Base-by-base conservation (phyloP, 257 asterid species). In the Solanum neorickii region DNA sequence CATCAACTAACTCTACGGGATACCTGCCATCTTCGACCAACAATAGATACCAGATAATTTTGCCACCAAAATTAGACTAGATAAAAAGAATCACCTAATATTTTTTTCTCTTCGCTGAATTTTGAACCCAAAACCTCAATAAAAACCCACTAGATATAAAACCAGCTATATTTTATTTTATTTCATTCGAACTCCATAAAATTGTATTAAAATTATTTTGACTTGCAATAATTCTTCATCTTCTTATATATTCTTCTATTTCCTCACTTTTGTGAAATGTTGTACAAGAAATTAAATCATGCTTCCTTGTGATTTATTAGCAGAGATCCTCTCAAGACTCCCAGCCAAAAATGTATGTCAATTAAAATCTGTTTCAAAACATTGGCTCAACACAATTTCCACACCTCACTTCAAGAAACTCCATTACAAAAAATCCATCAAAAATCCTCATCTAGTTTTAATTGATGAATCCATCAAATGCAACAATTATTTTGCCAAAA, bases 371-470 rank as follows among this genome's bases (percentile, higher is more conserved):
- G 76, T 69, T 7, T 69, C 75, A 29, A 69, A 14, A 69, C 41
- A 69, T 29, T 69, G 76, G 41, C 76, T 69, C 76, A 69, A 69
- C 41, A 69, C 41, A 69, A 69, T 69, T 29, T 69, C 76, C 41
- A 69, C 12, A 14, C 39, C 76, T 15, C 41, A 69, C 12, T 69
- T 69, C 41, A 69, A 69, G 76, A 29, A 29, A 69, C 23, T 69
- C 76, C 76, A 69, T 15, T 29, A 69, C 76, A 18, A 69, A 14
- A 69, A 29, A 14, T 69, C 76, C 76, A 29, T 29, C 7, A 29
- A 69, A 69, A 69, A 69, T 69, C 76, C 41, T 18, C 76, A 29
- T 29, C 41, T 69, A 7, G 39, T 69, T 14, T 2, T 69, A 29
- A 69, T 69, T 29, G 41, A 69, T 69, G 76, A 69, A 69, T 69